Evolutionary conservation across 768 basidiomycete species (phyloP).

Genomic region (Mycena galopus): DNA sequence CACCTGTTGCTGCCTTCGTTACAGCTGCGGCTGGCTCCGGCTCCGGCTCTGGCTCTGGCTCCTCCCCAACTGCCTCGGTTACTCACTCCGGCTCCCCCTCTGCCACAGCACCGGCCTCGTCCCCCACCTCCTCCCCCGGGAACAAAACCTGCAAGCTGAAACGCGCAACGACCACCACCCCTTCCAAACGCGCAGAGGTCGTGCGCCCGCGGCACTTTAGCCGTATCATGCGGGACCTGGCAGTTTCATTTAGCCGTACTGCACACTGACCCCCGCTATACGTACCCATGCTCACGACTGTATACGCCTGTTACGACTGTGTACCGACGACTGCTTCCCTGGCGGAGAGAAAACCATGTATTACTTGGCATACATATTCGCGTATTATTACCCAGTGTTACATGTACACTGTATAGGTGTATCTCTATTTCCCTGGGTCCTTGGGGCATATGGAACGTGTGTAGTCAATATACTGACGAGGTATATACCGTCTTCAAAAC

Average conservation of each 20-base stretch:
- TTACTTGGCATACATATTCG: no score
- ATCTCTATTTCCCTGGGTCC: no score
- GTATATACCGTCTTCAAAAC: no score
- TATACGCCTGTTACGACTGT: no score
- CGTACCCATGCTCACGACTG: not conserved
- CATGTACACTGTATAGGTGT: no score
- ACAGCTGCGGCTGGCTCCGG: not conserved
- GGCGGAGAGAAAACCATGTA: no score
- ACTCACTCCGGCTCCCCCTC: not conserved
- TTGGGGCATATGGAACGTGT: no score
- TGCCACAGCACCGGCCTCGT: not conserved
- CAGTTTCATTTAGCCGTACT: conserved; percentile 33
- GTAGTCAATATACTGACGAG: no score
- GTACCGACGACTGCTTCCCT: no score
- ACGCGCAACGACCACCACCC: not conserved
- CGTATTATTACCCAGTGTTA: no score
- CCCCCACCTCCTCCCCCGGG: not conserved
- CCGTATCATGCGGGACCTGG: conserved; percentile 50
- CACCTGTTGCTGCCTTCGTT: conserved; percentile 12
- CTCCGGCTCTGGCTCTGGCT: not conserved
- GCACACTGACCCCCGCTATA: not conserved
- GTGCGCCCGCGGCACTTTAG: conserved; percentile 46
- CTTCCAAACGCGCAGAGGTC: conserved; percentile 13
- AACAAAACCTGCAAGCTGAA: conserved; percentile 31
- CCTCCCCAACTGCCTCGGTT: no score